Conservation (phyloP, 257 asterid genomes). For the Solanum acaule region DNA sequence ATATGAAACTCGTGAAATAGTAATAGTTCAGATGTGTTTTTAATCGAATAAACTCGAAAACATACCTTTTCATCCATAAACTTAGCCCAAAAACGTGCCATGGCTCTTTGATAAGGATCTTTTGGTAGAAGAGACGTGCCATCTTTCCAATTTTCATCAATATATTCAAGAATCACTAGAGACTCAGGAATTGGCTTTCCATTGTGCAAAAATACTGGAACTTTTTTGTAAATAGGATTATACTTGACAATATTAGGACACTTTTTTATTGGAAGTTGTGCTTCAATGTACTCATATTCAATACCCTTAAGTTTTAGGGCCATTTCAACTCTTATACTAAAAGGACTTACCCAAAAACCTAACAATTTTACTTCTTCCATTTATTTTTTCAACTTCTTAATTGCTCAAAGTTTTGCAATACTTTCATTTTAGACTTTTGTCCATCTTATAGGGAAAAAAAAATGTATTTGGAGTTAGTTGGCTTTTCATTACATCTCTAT, state of each 20-base stretch:
- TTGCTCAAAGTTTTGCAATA: neutral
- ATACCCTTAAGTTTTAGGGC: conserved; percentile 36
- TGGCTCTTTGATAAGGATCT: conserved; percentile 30
- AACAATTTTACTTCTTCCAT: conserved; percentile 43
- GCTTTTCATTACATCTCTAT: neutral
- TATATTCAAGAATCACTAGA: conserved; percentile 33
- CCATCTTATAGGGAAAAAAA: neutral
- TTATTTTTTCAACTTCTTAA: neutral
- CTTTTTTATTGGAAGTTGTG: conserved; percentile 22
- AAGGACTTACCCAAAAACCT: conserved; percentile 32
- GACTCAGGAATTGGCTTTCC: conserved; percentile 40
- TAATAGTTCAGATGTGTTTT: too few relatives aligned
- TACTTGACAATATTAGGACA: conserved; percentile 25
- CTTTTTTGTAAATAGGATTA: conserved; percentile 33
- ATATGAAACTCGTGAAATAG: too few relatives aligned
- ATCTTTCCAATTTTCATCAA: conserved; percentile 33
- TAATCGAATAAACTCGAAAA: too few relatives aligned
- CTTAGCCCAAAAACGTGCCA: conserved; percentile 43
- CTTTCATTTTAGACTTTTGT: neutral
- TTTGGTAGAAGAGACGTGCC: conserved; percentile 28
- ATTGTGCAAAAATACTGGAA: conserved; percentile 38
- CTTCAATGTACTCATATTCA: conserved; percentile 23
- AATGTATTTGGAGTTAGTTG: neutral
- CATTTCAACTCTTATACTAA: conserved; percentile 25
- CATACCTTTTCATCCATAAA: conserved; percentile 42